Base-by-base conservation (phyloP, 2,329 filamentous ascomycete species). In the Ophiostoma perfectum region DNA sequence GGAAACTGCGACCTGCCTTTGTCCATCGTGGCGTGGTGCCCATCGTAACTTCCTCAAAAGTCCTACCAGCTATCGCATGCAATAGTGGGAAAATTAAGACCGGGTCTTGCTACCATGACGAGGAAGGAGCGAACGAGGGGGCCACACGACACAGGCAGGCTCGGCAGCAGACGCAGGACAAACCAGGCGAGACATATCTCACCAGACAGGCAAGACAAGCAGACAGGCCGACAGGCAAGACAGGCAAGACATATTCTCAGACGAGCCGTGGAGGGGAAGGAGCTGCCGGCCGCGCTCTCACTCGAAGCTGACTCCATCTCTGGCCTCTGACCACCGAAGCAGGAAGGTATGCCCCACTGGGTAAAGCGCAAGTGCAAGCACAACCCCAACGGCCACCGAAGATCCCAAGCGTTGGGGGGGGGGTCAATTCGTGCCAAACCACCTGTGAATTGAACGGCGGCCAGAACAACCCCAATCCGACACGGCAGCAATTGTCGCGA, bases 321-420 rank as follows among this genome's bases (percentile, higher is more conserved):
- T 27, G 27, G 27, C 27, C 27, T 27, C 27, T 27, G 27, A 69
- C 66, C 62, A 39, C 65, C 65, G 49, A 65, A n/a, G 38, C 58
- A 36, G 27, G 18, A 55, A 65, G n/a, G 45, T 14, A 66, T 47
- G 39, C 68, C 64, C 68, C 66, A 67, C 66, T 64, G 27, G 68
- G 27, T 41, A 36, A 65, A 65, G 66, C 66, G 45, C 58, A 16
- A 65, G 66, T 64, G 39, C 58, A 16, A 41, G 58, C 55, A 63
- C n/a, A 18, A 58, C 55, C 68, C 68, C 68, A 70, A 70, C 68
- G 68, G 66, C 66, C 47, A 58, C 44, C 65, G 60, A 47, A 38
- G 68, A 64, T 68, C 66, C 58, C 55, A 70, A 63, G 58, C 39
- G 52, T 67, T 63, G 63, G 66, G 62, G 63, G 66, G 62, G 42